These are phyloP conservation scores for Phytophthora quininea DNA, from an alignment of 352 stramenopile genomes.

Conservation along the genomic window DNA sequence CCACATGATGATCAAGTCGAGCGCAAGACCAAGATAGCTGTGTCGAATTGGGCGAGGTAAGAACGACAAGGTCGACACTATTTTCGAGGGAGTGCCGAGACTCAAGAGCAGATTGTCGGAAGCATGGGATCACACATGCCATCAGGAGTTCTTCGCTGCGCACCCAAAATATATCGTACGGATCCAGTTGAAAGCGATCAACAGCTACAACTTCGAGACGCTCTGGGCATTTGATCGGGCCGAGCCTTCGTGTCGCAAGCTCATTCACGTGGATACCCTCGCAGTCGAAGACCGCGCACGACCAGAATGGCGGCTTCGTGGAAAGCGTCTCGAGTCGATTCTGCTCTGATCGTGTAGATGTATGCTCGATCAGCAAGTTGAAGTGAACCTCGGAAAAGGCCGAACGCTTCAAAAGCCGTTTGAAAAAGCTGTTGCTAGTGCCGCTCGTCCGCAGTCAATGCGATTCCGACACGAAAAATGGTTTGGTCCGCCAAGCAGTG, in stretches of 20 bases:
- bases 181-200: too few relatives aligned
- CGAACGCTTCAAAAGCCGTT: too few relatives aligned
- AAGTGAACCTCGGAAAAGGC: constrained; percentile 4
- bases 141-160: too few relatives aligned
- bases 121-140: too few relatives aligned
- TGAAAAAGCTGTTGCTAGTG: too few relatives aligned
- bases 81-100: neutral
- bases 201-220: neutral
- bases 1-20: neutral
- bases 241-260: neutral
- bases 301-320: constrained; percentile 14
- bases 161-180: too few relatives aligned
- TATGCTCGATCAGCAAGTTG: constrained; percentile 3
- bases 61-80: neutral
- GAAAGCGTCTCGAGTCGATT: constrained; percentile 6
- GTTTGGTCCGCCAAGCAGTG: neutral
- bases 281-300: neutral
- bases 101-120: too few relatives aligned
- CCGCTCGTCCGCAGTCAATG: too few relatives aligned
- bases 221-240: neutral
- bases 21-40: neutral
- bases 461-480: neutral
- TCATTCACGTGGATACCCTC: neutral
- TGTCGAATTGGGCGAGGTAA: neutral
- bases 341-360: constrained; percentile 2